Evolutionary conservation across 1,284 basidiomycete species (phyloP), one percentile per base, ranked within the genome.

Genomic region (Marasmius tenuissimus): DNA sequence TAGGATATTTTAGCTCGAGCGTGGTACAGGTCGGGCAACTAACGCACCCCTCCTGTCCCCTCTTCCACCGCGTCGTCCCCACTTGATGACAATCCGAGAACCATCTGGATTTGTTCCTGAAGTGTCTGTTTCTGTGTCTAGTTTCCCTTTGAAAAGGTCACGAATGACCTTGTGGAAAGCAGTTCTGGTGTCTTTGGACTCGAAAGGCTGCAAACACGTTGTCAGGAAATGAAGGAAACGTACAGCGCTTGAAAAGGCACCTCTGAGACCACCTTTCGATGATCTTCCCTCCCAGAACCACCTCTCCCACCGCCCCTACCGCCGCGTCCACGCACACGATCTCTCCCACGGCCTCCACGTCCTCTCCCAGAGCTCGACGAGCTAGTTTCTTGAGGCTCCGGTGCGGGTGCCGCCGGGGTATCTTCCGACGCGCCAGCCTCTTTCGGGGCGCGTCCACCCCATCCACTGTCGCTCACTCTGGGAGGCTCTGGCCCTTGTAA

Each of bases 111-210:
- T 70, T 50, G 81, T 71, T 27, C 76, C 68, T 45, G 77, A 81
- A 61, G 76, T 78, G 66, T 91, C 87, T 1, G 90, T 90, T 72
- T 94, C 91, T 20, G 89, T 94, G 51, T 96, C 91, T 47, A 98
- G 83, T 66, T 90, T 91, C 20, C 94, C 93, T 1, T 76, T 79
- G 71, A 98, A 97, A 4, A 94, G 74, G 63, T 91, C 87, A 53
- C 97, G 87, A 45, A 99, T 80, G 11, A 82, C 77, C 73, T 92
- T 84, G 73, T 99, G 97, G 60, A 97, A 83, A 5, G 85, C 85
- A 1, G 93, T 94, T 34, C 97, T 86, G 9, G 85, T 86, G 34
- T 86, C 83, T 75, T 98, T 98, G 22, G 88, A 89, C 27, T 82
- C 73, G 49, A 99, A 94, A 9, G 92, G 87, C 91, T 97, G 73